Base-by-base conservation (phyloP, 2,329 filamentous ascomycete species). In the Colletotrichum liriopes region DNA sequence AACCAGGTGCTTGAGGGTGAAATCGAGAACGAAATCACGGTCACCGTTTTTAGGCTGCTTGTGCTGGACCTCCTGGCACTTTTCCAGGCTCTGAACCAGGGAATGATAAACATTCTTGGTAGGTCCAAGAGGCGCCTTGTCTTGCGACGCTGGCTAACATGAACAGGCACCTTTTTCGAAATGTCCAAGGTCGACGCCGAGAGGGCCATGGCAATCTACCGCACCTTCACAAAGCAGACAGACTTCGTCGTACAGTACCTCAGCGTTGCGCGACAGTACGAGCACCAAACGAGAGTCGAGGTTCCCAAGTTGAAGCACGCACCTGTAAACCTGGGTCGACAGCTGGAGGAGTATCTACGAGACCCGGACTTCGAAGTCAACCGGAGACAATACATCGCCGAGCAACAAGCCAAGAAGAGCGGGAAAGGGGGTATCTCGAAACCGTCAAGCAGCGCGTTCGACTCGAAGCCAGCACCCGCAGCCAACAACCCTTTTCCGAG, bases 301-400 rank as follows among this genome's bases (percentile, higher is more conserved):
- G 97, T 99, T 9, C 96, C 96, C 12, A 98, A 98, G 84, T 88
- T 99, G 76, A 98, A 98, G 84, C 96, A 99, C 81, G 96, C 96
- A 7, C 97, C 96, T 1, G 95, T 97, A 1, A 97, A 96, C 79
- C 84, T 99, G 64, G 94, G 94, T 20, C 92, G 92, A 35, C 94
- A 97, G 67, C 88, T 99, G 35, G 95, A 98, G 81, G 96, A 99
- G 76, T 98, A 99, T 79, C 86, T 99, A 56, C 92, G 95, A 74
- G 96, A 99, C 78, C 92, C 94, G 3, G 96, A 99, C 81, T 99
- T 99, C 78, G 96, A 99, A 77, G 89, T 95, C 67, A 96, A 98
- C 77, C 90, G 96, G 73, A 88, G 95, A 76, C 96, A 99, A 80
- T 99, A 98, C 78, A 84, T 98, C 62, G 93, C 94, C 1, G 94